Evolutionary conservation across 1,284 basidiomycete genomes (phyloP), one percentile per base, ranked within the genome.

Genomic region (Taiwanofungus camphoratus): DNA sequence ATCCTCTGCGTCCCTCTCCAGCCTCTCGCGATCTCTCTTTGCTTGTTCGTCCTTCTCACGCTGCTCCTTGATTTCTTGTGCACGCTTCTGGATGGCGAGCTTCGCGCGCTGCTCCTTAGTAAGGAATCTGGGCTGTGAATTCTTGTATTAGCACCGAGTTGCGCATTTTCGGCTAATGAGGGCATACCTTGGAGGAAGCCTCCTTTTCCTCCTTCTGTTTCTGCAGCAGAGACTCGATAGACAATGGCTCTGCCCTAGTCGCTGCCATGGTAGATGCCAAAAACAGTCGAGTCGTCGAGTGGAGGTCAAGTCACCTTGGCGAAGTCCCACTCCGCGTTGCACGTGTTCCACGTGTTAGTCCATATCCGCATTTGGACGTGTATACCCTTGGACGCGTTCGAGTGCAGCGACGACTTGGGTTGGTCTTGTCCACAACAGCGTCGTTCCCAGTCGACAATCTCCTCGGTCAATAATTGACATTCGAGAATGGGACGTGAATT

Each of bases 181-280:
- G n/a, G 60, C 67, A 16, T 50, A 90, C 92, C 76, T 92, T 94
- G 40, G 90, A 70, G 40, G 92, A 87, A 2, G 87, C 87, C 52
- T 94, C 92, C 56, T 85, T 90, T 60, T 94, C 92, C 31, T 74
- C 77, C 52, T 79, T 83, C 67, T 97, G 93, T 64, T 86, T 87
- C 55, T 87, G 80, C 12, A 97, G 72, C 46, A 96, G 68, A 33
- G 79, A 76, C 60, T 95, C 91, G 50, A 95, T 90, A 7, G 87
- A 90, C 35, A 90, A 67, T 2, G 87, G 87, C 60, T 84, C 77
- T 36, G 73, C 52, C 47, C 62, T 34, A 18, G 55, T 52, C 7
- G 41, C 42, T 35, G 65, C 51, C 70, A 72, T 75, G 52, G 51
- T 54, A 42, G 20, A n/a, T 31, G 21, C 9, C 11, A n/a, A n/a